Percentiles rank a stretch among this genome's conserved stretches.
Evolutionary conservation across 306 rosid species (phyloP).

Genomic region (Gastrolobium bilobum): DNA sequence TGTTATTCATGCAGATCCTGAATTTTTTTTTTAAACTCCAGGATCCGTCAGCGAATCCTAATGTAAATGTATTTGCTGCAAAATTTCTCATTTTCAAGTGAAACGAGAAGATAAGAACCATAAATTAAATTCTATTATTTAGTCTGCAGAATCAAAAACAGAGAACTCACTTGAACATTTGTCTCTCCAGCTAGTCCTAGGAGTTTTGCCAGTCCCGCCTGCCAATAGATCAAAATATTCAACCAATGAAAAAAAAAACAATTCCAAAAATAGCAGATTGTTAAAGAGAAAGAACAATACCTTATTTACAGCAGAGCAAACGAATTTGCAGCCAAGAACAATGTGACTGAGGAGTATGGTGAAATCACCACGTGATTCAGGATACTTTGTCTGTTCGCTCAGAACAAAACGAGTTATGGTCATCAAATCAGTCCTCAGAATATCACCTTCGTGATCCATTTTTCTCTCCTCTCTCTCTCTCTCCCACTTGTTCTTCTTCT

Average conservation of each 20-base stretch:
- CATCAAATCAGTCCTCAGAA: constrained; percentile 87
- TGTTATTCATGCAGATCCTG: too few species aligned
- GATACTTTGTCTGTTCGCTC: constrained; percentile 79
- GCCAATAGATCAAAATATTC: constrained; percentile 41
- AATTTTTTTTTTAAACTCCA: too few species aligned
- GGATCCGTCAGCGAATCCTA: too few species aligned
- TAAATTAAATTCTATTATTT: too few species aligned
- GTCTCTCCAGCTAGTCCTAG: constrained; percentile 97
- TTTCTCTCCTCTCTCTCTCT: constrained; percentile 31
- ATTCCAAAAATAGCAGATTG: too few species aligned
- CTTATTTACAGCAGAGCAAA: constrained; percentile 92
- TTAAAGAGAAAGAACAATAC: constrained; percentile 45
- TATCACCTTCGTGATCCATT: constrained; percentile 86
- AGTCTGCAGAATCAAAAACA: neutral
- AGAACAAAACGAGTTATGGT: constrained; percentile 90
- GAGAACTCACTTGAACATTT: constrained; percentile 76
- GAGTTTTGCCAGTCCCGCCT: constrained; percentile 96
- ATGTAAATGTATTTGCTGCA: too few species aligned
- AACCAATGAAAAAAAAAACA: neutral
- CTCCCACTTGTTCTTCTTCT: constrained; percentile 26
- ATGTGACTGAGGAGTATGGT: constrained; percentile 85
- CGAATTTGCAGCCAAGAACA: constrained; percentile 93
- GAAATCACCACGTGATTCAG: constrained; percentile 94
- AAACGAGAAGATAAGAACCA: too few species aligned
- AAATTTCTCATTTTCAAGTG: too few species aligned